A percentile compares a stretch with the other conserved stretches of the same genome.
Evolutionary conservation across 2,329 filamentous ascomycete species (phyloP).

Genomic region (Claviceps maximensis): DNA sequence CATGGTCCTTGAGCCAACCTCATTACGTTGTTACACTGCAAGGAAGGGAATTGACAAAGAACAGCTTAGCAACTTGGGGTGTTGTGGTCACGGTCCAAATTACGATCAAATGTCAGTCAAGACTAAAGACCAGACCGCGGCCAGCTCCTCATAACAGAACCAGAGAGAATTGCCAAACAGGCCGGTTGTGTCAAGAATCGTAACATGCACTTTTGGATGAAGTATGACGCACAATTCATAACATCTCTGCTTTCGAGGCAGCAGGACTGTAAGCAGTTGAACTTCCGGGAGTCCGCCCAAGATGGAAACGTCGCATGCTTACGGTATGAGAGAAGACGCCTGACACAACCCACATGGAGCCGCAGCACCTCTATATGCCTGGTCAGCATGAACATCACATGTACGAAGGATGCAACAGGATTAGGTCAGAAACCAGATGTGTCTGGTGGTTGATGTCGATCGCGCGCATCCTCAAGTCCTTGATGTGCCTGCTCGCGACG

Average conservation of each 20-base stretch:
- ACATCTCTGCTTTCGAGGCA: not conserved
- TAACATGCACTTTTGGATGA: not conserved
- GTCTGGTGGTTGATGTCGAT: not conserved
- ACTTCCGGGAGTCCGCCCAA: not conserved
- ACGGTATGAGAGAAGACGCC: not conserved
- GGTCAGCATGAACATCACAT: not conserved
- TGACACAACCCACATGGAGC: not conserved
- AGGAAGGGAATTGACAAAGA: no score
- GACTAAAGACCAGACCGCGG: not conserved
- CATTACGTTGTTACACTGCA: no score
- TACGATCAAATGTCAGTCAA: no score
- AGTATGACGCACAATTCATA: not conserved
- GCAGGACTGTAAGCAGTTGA: not conserved
- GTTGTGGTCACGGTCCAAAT: no score
- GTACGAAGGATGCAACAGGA: not conserved
- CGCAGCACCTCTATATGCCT: not conserved
- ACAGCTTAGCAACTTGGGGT: no score
- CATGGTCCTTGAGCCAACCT: no score
- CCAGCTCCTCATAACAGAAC: no score
- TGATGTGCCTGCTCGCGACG: no score
- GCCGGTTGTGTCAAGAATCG: no score
- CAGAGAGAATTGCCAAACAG: no score
- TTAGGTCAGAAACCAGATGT: not conserved
- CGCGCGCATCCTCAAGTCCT: not conserved
- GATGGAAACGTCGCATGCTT: not conserved